Evolutionary conservation across 345 rosid species (phyloP).

Genomic region (Aethionema arabicum): DNA sequence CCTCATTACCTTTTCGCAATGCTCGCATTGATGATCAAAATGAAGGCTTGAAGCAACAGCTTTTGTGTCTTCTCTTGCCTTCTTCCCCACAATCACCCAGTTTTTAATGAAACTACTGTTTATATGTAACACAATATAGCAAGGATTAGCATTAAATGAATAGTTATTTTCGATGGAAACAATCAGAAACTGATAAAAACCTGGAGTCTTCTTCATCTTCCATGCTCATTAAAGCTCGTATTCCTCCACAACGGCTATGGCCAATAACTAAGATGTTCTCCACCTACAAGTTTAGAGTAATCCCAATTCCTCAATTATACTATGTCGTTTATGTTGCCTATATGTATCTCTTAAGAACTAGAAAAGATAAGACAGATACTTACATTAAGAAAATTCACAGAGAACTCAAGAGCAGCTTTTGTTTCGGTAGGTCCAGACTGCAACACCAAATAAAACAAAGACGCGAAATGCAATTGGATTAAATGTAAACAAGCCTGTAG

Average conservation of each 20-base stretch:
- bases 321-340: slow-evolving; percentile 11
- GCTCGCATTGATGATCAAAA: slow-evolving; percentile 83
- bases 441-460: slow-evolving; percentile 24
- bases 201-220: slow-evolving; percentile 69
- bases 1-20: slow-evolving; percentile 85
- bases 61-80: slow-evolving; percentile 67
- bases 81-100: slow-evolving; percentile 84
- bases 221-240: slow-evolving; percentile 93
- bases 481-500: slow-evolving; percentile 15
- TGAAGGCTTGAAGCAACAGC: slow-evolving; percentile 58
- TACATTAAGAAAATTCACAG: slow-evolving; percentile 77
- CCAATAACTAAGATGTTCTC: slow-evolving; percentile 85
- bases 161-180: neutral
- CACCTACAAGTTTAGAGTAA: slow-evolving; percentile 59
- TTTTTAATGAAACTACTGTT: slow-evolving; percentile 74
- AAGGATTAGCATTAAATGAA: slow-evolving; percentile 6
- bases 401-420: slow-evolving; percentile 92
- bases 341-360: neutral
- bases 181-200: slow-evolving; percentile 34
- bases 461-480: slow-evolving; percentile 2
- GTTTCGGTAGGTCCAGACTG: slow-evolving; percentile 94
- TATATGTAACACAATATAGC: slow-evolving; percentile 2
- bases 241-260: slow-evolving; percentile 97
- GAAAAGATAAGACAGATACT: slow-evolving; percentile 34
- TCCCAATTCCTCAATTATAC: slow-evolving; percentile 65